These are phyloP conservation scores for Nissolia schottii DNA, from an alignment of 306 rosid genomes.

Conservation along the genomic window DNA sequence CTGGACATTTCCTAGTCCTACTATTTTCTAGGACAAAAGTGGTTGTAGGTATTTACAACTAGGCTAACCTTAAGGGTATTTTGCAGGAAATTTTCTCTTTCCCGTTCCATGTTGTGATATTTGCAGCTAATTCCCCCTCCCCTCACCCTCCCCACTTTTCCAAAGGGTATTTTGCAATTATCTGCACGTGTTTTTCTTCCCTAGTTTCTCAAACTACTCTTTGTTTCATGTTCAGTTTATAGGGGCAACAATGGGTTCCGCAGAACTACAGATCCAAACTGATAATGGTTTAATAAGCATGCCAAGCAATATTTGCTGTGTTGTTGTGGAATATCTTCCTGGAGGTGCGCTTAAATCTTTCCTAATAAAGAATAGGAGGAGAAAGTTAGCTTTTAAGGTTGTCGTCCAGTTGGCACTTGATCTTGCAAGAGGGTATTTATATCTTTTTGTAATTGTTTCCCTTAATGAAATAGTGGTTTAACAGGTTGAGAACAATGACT, in stretches of 20 bases:
- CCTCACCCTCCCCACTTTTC: background rate
- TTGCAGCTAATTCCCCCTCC: background rate
- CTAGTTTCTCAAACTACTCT: background rate
- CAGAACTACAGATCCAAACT: conserved; percentile 73
- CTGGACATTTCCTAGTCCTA: too few species aligned
- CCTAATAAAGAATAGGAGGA: conserved; percentile 80
- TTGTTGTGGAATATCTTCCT: conserved; percentile 73
- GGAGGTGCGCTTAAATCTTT: conserved; percentile 74
- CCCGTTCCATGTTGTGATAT: background rate
- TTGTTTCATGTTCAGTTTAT: conserved; percentile 50
- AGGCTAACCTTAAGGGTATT: background rate
- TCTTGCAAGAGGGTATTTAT: conserved; percentile 77
- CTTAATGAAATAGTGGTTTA: background rate
- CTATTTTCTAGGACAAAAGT: background rate
- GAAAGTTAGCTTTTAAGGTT: conserved; percentile 73
- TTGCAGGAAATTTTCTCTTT: background rate
- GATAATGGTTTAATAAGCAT: conserved; percentile 69
- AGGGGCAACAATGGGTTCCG: conserved; percentile 79
- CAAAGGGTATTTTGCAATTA: background rate
- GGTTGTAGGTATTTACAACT: background rate
- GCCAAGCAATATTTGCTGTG: conserved; percentile 82
- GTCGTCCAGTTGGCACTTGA: conserved; percentile 80
- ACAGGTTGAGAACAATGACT: background rate
- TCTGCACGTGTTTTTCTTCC: background rate
- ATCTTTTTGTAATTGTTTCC: background rate